Evolutionary conservation across 805 yeast species (phyloP).

Genomic region (Ogataea chonburiensis): DNA sequence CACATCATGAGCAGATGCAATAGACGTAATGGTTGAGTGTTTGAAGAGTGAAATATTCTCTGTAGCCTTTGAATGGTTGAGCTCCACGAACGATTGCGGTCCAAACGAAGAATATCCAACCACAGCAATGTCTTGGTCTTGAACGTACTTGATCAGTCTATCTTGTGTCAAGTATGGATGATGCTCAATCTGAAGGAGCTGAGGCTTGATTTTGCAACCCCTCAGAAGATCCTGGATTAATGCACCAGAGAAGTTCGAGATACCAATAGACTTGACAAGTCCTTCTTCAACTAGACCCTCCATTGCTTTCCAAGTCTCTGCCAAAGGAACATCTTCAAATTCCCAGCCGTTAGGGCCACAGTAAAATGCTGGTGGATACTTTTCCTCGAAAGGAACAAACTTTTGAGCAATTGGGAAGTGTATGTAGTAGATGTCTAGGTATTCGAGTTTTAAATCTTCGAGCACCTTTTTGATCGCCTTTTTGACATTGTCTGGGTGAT

Average conservation of each 20-base stretch:
- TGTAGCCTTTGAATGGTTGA: conserved; percentile 52
- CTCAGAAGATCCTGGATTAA: conserved; percentile 68
- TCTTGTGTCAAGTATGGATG: conserved; percentile 87
- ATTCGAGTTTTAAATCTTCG: conserved; percentile 69
- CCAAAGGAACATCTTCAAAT: conserved; percentile 65
- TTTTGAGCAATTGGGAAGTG: conserved; percentile 90
- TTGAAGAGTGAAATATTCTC: conserved; percentile 55
- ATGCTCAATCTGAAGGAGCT: conserved; percentile 83
- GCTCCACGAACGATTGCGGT: conserved; percentile 75
- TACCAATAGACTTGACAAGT: conserved; percentile 71
- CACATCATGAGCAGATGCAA: conserved; percentile 57
- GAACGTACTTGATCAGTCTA: conserved; percentile 57
- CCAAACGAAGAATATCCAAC: conserved; percentile 86
- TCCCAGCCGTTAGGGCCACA: conserved; percentile 51
- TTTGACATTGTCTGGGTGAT: conserved; percentile 71
- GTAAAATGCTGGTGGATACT: conserved; percentile 78
- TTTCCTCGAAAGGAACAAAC: conserved; percentile 73
- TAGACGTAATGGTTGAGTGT: conserved; percentile 48
- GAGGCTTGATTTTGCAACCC: conserved; percentile 69
- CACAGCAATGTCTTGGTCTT: conserved; percentile 57
- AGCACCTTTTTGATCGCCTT: conserved; percentile 63
- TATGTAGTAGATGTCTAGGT: conserved; percentile 79
- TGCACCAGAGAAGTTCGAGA: conserved; percentile 75
- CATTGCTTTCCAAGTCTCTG: conserved; percentile 75
- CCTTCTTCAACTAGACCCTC: conserved; percentile 59